Evolutionary conservation across 2,329 filamentous ascomycete genomes (phyloP).

Genomic region (Aspergillus fumigatus): DNA sequence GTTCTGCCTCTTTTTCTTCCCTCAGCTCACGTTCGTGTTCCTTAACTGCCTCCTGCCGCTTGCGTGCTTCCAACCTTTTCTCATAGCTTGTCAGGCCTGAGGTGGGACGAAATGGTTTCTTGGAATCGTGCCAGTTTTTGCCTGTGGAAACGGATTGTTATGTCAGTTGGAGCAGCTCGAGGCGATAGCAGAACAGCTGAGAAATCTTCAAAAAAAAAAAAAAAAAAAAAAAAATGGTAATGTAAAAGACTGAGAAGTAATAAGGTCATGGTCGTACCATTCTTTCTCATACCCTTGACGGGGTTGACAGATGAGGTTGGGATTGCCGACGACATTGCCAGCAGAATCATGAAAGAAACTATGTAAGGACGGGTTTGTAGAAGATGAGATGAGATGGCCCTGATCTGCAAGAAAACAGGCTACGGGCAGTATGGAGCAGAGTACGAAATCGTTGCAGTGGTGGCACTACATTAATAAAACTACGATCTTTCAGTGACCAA

Average conservation of each 20-base stretch:
- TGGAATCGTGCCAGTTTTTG: conserved; percentile 87
- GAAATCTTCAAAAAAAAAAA: conserved; percentile 9
- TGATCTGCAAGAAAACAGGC: background rate
- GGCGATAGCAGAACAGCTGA: conserved; percentile 7
- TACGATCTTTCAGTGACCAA: conserved; percentile 1
- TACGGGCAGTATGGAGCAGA: conserved; percentile 2
- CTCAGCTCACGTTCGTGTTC: conserved; percentile 94
- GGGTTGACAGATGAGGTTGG: conserved; percentile 29
- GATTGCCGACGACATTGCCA: conserved; percentile 44
- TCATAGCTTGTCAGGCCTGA: conserved; percentile 74
- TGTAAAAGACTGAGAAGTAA: conserved; percentile 9
- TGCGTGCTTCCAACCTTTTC: conserved; percentile 67
- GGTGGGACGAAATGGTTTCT: conserved; percentile 78
- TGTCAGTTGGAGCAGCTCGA: conserved; percentile 11
- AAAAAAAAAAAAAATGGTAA: conserved; percentile 5
- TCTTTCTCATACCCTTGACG: conserved; percentile 69
- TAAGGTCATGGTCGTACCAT: conserved; percentile 54
- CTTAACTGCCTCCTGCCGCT: conserved; percentile 71
- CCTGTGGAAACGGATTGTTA: conserved; percentile 50
- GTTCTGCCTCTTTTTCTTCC: conserved; percentile 86
- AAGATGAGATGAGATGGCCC: background rate
- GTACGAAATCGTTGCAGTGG: conserved; percentile 1
- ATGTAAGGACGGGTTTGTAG: background rate
- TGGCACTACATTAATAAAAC: background rate
- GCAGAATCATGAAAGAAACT: background rate